Conservation (phyloP, 176 grass and related monocot genomes). For the Hsuehochloa calcarea region DNA sequence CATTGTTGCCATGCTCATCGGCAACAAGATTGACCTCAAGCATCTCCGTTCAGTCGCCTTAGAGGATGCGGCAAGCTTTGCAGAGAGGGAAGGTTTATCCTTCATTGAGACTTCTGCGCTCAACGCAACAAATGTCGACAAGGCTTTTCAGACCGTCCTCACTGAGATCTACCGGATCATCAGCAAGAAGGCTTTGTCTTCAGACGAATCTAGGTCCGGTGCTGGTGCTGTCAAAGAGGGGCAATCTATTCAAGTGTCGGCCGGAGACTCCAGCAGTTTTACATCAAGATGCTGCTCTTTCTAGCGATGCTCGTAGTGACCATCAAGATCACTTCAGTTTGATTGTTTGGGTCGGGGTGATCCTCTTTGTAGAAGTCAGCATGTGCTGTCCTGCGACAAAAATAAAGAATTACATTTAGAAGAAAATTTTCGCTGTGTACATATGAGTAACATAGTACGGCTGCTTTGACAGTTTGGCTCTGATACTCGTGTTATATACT, state of each 20-base stretch:
- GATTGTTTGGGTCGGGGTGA: background rate
- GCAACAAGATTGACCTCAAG: constrained; percentile 76
- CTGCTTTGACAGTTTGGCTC: background rate
- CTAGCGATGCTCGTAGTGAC: background rate
- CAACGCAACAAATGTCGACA: constrained; percentile 73
- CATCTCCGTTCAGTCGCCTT: constrained; percentile 55
- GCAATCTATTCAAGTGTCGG: constrained; percentile 42
- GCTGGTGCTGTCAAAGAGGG: constrained; percentile 35
- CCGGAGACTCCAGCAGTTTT: background rate
- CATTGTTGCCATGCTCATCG: constrained; percentile 62
- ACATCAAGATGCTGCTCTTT: constrained; percentile 55
- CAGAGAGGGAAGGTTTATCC: constrained; percentile 55
- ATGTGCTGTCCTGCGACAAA: background rate
- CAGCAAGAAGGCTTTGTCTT: constrained; percentile 50
- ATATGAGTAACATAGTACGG: background rate
- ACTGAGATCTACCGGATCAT: constrained; percentile 53
- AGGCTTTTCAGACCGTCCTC: constrained; percentile 56
- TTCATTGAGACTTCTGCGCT: constrained; percentile 89
- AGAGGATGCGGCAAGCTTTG: constrained; percentile 44
- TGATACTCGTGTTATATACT: background rate
- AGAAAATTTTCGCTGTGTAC: background rate
- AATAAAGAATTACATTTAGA: constrained; percentile 20
- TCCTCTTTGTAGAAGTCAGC: background rate
- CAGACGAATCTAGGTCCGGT: background rate
- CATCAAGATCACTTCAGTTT: background rate